phyloP scores from a whole-genome alignment of 1,284 basidiomycete genomes.

The Marasmius tenuissimus region DNA sequence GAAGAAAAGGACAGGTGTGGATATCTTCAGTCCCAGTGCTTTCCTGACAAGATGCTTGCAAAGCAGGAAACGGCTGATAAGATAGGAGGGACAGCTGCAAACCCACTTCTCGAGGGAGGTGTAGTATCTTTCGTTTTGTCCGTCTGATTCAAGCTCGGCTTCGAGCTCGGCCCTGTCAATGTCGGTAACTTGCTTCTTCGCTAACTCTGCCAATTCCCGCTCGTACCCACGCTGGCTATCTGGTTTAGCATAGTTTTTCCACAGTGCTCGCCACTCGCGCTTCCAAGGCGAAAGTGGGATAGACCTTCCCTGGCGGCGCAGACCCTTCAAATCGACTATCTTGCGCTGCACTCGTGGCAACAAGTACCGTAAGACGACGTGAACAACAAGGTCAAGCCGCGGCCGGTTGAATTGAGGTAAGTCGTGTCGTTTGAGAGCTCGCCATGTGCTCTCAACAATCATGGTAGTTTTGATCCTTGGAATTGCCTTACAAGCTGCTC shows the following conservation, averaged over 20 bases:
- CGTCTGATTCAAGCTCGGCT: not conserved
- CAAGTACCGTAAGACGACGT: not conserved
- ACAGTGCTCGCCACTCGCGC: not conserved
- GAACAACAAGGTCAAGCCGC: conserved; percentile 10
- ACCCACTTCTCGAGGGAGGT: not conserved
- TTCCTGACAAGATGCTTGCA: not conserved
- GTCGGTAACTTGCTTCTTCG: not conserved
- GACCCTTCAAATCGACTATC: not conserved
- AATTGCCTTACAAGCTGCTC: conserved; percentile 6
- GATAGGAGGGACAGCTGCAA: not conserved
- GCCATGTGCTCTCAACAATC: conserved; percentile 18
- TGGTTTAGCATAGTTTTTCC: not conserved
- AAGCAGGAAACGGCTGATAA: not conserved
- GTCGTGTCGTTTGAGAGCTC: conserved; percentile 12
- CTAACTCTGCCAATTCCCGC: not conserved
- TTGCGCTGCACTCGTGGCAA: conserved; percentile 6
- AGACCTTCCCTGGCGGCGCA: not conserved
- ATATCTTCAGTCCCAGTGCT: not conserved
- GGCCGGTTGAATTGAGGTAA: conserved; percentile 14
- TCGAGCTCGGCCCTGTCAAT: not conserved
- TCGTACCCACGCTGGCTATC: not conserved
- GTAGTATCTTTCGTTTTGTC: not conserved
- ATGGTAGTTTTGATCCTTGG: conserved; percentile 16
- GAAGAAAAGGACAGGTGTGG: not conserved
- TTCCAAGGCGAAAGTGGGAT: conserved; percentile 2